phyloP scores from a whole-genome alignment of 352 stramenopile species.

The Pythium aphanidermatum region DNA sequence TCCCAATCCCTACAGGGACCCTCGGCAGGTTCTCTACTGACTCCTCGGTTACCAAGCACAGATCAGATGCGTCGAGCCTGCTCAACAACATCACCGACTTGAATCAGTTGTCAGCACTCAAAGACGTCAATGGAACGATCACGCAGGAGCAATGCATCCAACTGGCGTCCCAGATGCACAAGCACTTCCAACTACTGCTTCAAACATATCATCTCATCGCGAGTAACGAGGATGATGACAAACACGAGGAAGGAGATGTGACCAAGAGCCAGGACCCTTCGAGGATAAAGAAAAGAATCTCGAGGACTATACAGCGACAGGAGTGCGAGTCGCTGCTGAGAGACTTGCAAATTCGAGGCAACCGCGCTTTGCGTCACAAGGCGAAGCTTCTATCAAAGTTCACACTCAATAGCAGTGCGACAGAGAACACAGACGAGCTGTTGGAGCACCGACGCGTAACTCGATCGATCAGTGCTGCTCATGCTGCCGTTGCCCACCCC shows the following conservation, averaged over 20 bases:
- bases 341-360: constrained; percentile 55
- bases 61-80: no score
- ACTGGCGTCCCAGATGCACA: constrained; percentile 84
- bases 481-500: constrained; percentile 70
- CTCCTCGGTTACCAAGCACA: no score
- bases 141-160: constrained; percentile 72
- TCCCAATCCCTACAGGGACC: no score
- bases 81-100: no score
- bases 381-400: constrained; percentile 59
- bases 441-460: constrained; percentile 56
- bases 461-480: constrained; percentile 66
- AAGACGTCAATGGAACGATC: constrained; percentile 31
- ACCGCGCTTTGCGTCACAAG: constrained; percentile 61
- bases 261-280: background rate
- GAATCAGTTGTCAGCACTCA: constrained; percentile 5
- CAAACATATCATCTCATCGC: constrained; percentile 62
- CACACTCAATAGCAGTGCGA: constrained; percentile 10
- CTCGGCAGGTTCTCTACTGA: no score
- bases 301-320: background rate
- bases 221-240: constrained; percentile 8
- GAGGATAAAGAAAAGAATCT: background rate
- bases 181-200: constrained; percentile 76
- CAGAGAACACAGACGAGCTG: background rate
- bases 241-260: background rate
- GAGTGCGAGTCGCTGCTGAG: constrained; percentile 60